phyloP scores from a whole-genome alignment of 257 asterid species.

The Verbascum thapsus region DNA sequence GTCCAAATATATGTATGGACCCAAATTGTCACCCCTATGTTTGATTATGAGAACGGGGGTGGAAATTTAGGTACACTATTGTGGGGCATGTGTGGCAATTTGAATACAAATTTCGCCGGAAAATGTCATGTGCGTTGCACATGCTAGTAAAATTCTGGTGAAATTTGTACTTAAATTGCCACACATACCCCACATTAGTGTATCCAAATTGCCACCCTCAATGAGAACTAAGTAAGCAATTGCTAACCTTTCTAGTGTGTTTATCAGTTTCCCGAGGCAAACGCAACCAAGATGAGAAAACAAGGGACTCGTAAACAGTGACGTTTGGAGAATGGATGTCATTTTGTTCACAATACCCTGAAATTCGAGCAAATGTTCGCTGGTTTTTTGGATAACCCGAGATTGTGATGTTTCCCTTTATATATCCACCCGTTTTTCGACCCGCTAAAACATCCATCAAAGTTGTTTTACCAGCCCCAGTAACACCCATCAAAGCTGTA shows the following conservation, averaged over 20 bases:
- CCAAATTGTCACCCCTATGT: too few species aligned
- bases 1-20: too few species aligned
- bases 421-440: slow-evolving; percentile 60
- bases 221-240: not conserved
- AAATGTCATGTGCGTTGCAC: too few species aligned
- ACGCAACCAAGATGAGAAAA: slow-evolving; percentile 54
- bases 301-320: slow-evolving; percentile 52
- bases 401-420: slow-evolving; percentile 52
- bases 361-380: slow-evolving; percentile 54
- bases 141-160: too few species aligned
- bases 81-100: too few species aligned
- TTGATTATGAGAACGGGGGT: too few species aligned
- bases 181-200: too few species aligned
- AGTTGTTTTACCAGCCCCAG: slow-evolving; percentile 68
- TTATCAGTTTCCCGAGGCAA: slow-evolving; percentile 48
- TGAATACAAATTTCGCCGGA: too few species aligned
- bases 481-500: slow-evolving; percentile 65
- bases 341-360: slow-evolving; percentile 60
- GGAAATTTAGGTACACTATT: too few species aligned
- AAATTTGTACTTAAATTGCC: too few species aligned
- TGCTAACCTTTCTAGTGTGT: slow-evolving; percentile 46
- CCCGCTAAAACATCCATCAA: slow-evolving; percentile 61
- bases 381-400: slow-evolving; percentile 60
- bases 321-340: slow-evolving; percentile 63
- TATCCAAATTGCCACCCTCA: too few species aligned